Evolutionary conservation across 208 protist species (phyloP).

Genomic region (Trypanosoma conorhini): DNA sequence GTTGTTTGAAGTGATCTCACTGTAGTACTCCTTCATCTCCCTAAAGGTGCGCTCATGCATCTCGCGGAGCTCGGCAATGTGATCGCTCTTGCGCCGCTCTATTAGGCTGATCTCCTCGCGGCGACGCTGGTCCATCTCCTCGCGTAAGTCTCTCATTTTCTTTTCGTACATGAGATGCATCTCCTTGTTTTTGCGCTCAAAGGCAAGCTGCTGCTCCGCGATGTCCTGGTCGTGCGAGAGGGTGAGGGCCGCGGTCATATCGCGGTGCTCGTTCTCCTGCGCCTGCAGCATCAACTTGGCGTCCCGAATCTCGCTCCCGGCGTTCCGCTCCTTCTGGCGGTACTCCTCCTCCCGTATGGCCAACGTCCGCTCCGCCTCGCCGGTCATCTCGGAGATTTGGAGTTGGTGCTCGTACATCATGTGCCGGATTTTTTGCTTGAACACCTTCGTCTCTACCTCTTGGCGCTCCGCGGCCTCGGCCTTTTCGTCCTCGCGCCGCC

Average conservation of each 20-base stretch:
- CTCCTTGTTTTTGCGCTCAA: constrained; percentile 93
- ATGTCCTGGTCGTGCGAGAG: constrained; percentile 85
- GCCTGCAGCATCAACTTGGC: constrained; percentile 89
- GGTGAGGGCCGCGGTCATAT: constrained; percentile 76
- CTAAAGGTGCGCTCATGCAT: constrained; percentile 96
- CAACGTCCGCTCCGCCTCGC: constrained; percentile 89
- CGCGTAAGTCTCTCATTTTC: constrained; percentile 87
- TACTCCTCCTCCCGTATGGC: constrained; percentile 91
- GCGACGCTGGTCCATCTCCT: constrained; percentile 91
- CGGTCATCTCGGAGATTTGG: constrained; percentile 86
- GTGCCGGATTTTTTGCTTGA: constrained; percentile 98
- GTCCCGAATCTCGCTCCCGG: constrained; percentile 79
- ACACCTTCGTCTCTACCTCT: constrained; percentile 95
- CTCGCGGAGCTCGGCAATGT: constrained; percentile 94
- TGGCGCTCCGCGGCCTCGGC: constrained; percentile 93
- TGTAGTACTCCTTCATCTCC: constrained; percentile 98
- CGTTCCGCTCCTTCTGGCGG: constrained; percentile 74
- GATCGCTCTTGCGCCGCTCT: constrained; percentile 96
- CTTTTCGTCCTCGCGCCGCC: constrained; percentile 93
- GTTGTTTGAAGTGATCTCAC: constrained; percentile 98
- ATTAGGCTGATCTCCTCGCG: constrained; percentile 94
- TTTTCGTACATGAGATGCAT: constrained; percentile 95
- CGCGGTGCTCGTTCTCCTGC: constrained; percentile 85
- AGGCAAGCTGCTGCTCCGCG: constrained; percentile 82
- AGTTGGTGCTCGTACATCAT: constrained; percentile 96